Percentiles rank a stretch among this genome's conserved stretches.
Evolutionary conservation across 352 stramenopile species (phyloP).

Genomic region (Blastocystis sp.): DNA sequence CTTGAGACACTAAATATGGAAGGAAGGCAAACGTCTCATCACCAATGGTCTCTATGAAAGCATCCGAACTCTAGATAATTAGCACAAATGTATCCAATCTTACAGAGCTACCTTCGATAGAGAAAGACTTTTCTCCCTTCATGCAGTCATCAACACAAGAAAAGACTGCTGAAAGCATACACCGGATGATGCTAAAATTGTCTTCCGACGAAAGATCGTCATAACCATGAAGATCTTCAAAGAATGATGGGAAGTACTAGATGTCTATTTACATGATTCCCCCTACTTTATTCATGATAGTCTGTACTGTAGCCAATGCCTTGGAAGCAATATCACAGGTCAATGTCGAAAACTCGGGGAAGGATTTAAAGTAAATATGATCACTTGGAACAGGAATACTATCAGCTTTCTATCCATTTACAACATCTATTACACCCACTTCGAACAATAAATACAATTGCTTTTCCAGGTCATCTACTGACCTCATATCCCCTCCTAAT

Average conservation of each 20-base stretch:
- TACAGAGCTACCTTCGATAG: not conserved
- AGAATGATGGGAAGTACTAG: slow-evolving; percentile 50
- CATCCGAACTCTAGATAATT: not conserved
- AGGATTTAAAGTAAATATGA: slow-evolving; percentile 26
- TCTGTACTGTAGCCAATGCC: not conserved
- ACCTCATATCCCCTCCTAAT: not conserved
- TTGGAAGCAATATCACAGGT: not conserved
- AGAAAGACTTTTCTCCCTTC: not conserved
- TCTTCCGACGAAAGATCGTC: not conserved
- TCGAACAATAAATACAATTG: not conserved
- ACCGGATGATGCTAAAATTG: slow-evolving; percentile 2
- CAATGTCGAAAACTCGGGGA: slow-evolving; percentile 60
- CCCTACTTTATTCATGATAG: slow-evolving; percentile 10
- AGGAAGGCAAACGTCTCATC: slow-evolving; percentile 20
- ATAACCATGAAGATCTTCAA: slow-evolving; percentile 32
- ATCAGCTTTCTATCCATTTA: not conserved
- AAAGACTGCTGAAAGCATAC: slow-evolving; percentile 46
- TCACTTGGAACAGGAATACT: slow-evolving; percentile 4
- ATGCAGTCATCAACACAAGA: not conserved
- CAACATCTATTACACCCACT: not conserved
- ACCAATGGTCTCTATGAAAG: not conserved
- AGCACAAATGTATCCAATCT: not conserved
- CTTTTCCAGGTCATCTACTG: not conserved
- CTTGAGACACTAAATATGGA: not conserved
- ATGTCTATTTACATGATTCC: not conserved